Percentiles rank a stretch among this genome's conserved stretches.
Conservation (phyloP, 139 green algal species). For the Astrephomene gubernaculifera region DNA sequence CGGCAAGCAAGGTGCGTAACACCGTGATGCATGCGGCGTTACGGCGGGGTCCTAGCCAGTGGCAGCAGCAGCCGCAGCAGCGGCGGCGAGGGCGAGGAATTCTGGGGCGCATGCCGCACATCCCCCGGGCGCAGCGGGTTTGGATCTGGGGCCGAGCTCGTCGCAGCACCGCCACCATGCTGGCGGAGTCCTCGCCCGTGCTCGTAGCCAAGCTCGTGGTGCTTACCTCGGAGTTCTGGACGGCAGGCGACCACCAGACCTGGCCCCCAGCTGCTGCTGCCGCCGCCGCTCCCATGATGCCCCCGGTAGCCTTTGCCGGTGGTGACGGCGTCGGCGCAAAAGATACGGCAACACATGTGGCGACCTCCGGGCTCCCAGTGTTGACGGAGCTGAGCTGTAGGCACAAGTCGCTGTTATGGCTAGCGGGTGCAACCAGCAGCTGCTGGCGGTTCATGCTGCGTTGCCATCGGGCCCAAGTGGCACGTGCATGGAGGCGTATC, state of each 20-base stretch:
- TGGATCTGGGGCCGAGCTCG: slow-evolving; percentile 27
- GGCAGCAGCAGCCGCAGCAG: background rate
- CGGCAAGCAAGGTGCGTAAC: background rate
- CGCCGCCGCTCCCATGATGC: too few species aligned
- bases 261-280: too few species aligned
- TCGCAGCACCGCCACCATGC: background rate
- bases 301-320: background rate
- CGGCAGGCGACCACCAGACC: too few species aligned
- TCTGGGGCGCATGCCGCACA: background rate
- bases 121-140: background rate
- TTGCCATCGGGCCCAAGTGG: background rate
- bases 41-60: background rate
- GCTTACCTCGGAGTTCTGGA: background rate
- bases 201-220: background rate
- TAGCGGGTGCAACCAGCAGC: background rate
- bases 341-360: too few species aligned
- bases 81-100: background rate
- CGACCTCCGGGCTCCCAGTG: background rate
- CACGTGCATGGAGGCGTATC: background rate
- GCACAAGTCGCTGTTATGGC: slow-evolving; percentile 1
- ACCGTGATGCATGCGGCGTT: background rate
- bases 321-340: background rate
- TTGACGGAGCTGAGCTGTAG: background rate
- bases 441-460: slow-evolving; percentile 8
- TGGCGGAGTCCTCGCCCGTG: background rate